A percentile compares a stretch with the other conserved stretches of the same genome.
phyloP scores from a whole-genome alignment of 352 stramenopile genomes.

The Pythium guiyangense region DNA sequence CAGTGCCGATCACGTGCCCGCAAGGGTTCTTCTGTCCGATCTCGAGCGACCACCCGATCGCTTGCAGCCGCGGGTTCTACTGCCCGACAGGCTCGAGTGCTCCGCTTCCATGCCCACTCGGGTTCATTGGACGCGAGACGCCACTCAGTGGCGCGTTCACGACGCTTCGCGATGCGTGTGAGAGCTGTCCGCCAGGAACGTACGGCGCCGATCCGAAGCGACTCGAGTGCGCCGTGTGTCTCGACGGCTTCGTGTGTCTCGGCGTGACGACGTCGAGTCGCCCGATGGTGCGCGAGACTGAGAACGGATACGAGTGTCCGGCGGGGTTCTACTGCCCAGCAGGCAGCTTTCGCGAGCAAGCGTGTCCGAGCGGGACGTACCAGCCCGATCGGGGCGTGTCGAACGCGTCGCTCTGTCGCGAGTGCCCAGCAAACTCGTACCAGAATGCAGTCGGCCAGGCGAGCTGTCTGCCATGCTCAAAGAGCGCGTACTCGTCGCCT shows the following conservation, averaged over 20 bases:
- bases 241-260: slow-evolving; percentile 84
- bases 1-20: slow-evolving; percentile 43
- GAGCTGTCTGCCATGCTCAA: slow-evolving; percentile 86
- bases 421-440: slow-evolving; percentile 76
- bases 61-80: slow-evolving; percentile 62
- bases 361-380: slow-evolving; percentile 79
- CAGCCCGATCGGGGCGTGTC: slow-evolving; percentile 40
- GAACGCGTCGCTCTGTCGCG: slow-evolving; percentile 54
- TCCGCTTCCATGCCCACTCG: slow-evolving; percentile 72
- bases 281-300: slow-evolving; percentile 41
- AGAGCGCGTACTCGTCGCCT: slow-evolving; percentile 50
- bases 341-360: slow-evolving; percentile 40
- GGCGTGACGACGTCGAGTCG: slow-evolving; percentile 53
- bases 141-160: slow-evolving; percentile 46
- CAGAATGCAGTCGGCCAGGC: slow-evolving; percentile 57
- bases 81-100: slow-evolving; percentile 49
- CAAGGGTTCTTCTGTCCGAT: slow-evolving; percentile 73
- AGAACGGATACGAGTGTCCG: slow-evolving; percentile 86
- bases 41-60: slow-evolving; percentile 20
- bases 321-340: slow-evolving; percentile 70
- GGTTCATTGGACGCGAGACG: slow-evolving; percentile 57
- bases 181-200: slow-evolving; percentile 69
- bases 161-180: slow-evolving; percentile 50
- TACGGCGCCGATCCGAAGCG: slow-evolving; percentile 81
- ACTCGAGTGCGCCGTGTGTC: slow-evolving; percentile 58